Percentiles rank a stretch among this genome's conserved stretches.
These are phyloP conservation scores for Nigrospora oryzae DNA, from an alignment of 2,329 filamentous ascomycete species.

Conservation along the genomic window DNA sequence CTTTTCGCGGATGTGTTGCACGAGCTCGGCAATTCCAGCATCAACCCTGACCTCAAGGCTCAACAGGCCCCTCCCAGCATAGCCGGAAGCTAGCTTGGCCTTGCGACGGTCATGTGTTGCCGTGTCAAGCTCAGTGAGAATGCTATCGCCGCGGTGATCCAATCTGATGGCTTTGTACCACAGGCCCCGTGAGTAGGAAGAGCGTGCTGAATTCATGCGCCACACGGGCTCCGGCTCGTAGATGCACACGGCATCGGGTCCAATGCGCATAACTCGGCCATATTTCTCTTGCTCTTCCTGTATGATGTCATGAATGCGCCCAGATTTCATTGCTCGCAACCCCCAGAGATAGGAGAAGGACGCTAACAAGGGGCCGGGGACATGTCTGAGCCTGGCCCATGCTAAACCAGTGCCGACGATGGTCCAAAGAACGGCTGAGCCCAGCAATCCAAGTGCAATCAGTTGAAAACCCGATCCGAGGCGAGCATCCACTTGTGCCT, in stretches of 20 bases:
- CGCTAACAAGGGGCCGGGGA: background rate
- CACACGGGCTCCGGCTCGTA: conserved; percentile 1
- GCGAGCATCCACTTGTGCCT: too few species aligned
- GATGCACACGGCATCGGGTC: background rate
- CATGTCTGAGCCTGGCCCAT: background rate
- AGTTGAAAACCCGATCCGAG: too few species aligned
- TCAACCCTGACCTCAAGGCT: conserved; percentile 10
- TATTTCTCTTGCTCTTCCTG: background rate
- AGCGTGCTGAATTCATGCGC: conserved; percentile 2
- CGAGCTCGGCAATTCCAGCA: conserved; percentile 11
- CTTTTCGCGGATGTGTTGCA: conserved; percentile 9
- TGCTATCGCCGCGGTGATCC: background rate
- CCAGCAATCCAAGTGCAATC: background rate
- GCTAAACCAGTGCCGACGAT: background rate
- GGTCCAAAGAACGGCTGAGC: background rate
- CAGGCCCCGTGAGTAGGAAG: background rate
- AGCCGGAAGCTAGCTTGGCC: conserved; percentile 1
- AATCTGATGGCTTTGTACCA: background rate
- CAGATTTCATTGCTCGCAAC: background rate
- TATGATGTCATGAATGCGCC: background rate
- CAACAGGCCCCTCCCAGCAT: conserved; percentile 2
- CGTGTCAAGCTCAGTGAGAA: conserved; percentile 2
- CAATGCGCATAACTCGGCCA: conserved; percentile 1
- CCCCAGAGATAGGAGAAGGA: conserved; percentile 1
- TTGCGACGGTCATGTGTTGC: conserved; percentile 1